Evolutionary conservation across 306 rosid species (phyloP).

Genomic region (Casuarina cunninghamiana): DNA sequence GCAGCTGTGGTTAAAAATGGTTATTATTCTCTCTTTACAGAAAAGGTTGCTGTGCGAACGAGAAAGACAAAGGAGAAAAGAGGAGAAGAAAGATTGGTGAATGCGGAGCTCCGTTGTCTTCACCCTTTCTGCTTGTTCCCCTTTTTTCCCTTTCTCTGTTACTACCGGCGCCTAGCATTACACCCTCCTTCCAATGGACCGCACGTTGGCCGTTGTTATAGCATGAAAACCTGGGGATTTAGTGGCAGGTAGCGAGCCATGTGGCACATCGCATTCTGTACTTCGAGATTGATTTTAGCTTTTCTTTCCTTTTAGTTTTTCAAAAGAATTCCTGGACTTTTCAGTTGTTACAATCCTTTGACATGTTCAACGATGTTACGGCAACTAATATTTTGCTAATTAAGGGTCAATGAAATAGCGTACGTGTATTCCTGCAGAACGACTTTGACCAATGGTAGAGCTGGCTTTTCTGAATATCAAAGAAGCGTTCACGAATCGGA

Average conservation of each 20-base stretch:
- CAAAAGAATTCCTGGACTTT: background rate
- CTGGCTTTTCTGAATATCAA: too few species aligned
- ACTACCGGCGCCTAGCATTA: slow-evolving; percentile 22
- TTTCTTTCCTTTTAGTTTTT: slow-evolving; percentile 20
- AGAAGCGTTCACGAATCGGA: too few species aligned
- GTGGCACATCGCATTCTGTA: background rate
- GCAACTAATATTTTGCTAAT: slow-evolving; percentile 26
- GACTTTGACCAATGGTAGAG: too few species aligned
- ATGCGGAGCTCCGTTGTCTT: slow-evolving; percentile 6
- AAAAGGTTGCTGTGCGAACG: background rate
- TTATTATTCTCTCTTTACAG: too few species aligned
- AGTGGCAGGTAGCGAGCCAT: slow-evolving; percentile 30
- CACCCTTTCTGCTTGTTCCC: slow-evolving; percentile 12
- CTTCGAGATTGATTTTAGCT: slow-evolving; percentile 15
- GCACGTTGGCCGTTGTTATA: slow-evolving; percentile 36
- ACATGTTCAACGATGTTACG: slow-evolving; percentile 26
- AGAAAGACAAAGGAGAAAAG: background rate
- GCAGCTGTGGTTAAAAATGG: too few species aligned
- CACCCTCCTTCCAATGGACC: slow-evolving; percentile 33
- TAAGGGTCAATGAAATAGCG: background rate
- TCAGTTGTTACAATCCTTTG: slow-evolving; percentile 23
- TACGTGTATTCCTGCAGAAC: background rate
- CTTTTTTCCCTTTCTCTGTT: slow-evolving; percentile 18
- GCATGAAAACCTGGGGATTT: slow-evolving; percentile 45
- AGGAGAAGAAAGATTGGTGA: background rate